Evolutionary conservation across 2,329 filamentous ascomycete species (phyloP).

Genomic region (Aspergillus arachidicola): DNA sequence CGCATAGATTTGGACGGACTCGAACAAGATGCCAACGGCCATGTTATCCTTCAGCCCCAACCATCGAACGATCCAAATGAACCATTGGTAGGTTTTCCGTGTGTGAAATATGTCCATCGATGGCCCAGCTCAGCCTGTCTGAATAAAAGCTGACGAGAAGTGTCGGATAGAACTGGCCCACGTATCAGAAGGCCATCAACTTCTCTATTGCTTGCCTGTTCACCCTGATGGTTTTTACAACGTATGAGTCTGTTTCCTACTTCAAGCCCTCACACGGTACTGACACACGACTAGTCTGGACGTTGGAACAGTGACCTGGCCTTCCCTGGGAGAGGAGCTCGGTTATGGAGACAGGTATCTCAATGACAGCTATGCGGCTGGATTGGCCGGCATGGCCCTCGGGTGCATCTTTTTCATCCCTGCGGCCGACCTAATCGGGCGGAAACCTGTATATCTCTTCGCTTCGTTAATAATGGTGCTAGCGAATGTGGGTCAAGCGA

Average conservation of each 20-base stretch:
- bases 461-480: conserved; percentile 6
- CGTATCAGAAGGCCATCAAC: conserved; percentile 10
- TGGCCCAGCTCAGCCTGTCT: too few species aligned
- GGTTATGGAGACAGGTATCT: conserved; percentile 10
- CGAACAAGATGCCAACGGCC: conserved; percentile 1
- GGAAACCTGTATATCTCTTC: conserved; percentile 12
- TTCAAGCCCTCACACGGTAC: background rate
- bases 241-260: background rate
- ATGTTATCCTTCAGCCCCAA: conserved; percentile 15
- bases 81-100: conserved; percentile 11
- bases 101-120: too few species aligned
- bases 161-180: conserved; percentile 14
- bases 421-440: conserved; percentile 14
- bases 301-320: conserved; percentile 14
- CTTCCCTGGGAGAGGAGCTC: conserved; percentile 10
- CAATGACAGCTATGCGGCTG: conserved; percentile 13
- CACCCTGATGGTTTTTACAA: conserved; percentile 15
- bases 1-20: background rate
- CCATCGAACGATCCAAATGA: conserved; percentile 28
- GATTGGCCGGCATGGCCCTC: conserved; percentile 11
- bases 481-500: conserved; percentile 8
- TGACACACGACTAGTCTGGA: conserved; percentile 7
- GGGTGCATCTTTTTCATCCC: conserved; percentile 20
- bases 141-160: background rate
- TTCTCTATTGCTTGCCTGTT: conserved; percentile 15